Evolutionary conservation across 495 filamentous ascomycete genomes (phyloP).

Genomic region (Cudoniella acicularis): DNA sequence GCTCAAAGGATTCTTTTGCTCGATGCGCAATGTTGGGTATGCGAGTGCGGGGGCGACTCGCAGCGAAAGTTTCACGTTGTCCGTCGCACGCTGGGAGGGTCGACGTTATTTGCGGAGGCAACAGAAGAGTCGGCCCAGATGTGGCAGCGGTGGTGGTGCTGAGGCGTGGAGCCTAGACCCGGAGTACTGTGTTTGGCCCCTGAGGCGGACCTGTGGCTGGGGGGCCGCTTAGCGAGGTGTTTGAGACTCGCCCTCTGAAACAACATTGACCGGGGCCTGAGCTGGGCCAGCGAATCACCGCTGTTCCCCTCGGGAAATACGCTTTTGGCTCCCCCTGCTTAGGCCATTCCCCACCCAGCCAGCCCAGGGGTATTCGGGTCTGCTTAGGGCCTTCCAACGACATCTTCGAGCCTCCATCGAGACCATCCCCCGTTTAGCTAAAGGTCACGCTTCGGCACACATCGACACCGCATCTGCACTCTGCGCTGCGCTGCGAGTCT

Average conservation of each 20-base stretch:
- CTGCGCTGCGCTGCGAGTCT: background rate
- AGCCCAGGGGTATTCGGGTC: background rate
- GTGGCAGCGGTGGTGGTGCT: background rate
- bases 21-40: background rate
- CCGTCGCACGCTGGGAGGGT: slow-evolving; percentile 11
- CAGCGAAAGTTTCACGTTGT: slow-evolving; percentile 24
- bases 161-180: background rate
- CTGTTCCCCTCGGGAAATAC: background rate
- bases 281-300: background rate
- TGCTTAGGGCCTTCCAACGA: background rate
- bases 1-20: background rate
- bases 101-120: slow-evolving; percentile 15
- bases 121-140: background rate
- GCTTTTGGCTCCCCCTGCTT: background rate
- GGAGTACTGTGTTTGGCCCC: no score
- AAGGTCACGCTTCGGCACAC: background rate
- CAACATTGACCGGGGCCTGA: background rate
- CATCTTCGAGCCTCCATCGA: no score
- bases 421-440: no score
- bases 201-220: background rate
- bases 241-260: slow-evolving; percentile 23
- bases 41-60: background rate
- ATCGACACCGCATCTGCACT: background rate
- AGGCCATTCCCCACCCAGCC: no score
- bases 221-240: slow-evolving; percentile 20